Percentiles rank a stretch among this genome's conserved stretches.
phyloP scores from a whole-genome alignment of 2,329 filamentous ascomycete genomes.

The Botryosphaeria agaves region DNA sequence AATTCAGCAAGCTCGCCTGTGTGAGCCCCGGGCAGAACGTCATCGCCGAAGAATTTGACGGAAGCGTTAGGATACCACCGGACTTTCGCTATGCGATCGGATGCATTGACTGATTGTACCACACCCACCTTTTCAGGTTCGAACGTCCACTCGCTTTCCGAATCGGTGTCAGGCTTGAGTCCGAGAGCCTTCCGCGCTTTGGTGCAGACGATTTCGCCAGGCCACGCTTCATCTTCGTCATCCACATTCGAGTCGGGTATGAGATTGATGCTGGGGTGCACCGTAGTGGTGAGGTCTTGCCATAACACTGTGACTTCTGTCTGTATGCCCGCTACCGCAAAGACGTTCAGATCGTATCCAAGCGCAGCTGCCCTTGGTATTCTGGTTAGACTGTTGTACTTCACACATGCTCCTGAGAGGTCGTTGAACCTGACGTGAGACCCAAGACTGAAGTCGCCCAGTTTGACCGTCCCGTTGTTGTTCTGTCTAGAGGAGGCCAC shows the following conservation, averaged over 20 bases:
- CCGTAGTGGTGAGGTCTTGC: conserved; percentile 37
- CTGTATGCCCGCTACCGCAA: conserved; percentile 29
- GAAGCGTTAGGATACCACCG: conserved; percentile 31
- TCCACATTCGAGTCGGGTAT: conserved; percentile 33
- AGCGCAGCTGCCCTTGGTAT: conserved; percentile 29
- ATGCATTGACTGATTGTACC: conserved; percentile 36
- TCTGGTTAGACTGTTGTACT: conserved; percentile 27
- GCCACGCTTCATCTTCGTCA: conserved; percentile 38
- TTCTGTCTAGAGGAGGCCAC: too few species aligned
- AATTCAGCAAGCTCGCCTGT: conserved; percentile 24
- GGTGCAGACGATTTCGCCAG: conserved; percentile 35
- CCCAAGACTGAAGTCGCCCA: too few species aligned
- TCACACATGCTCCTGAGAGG: conserved; percentile 28
- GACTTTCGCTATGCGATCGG: conserved; percentile 37
- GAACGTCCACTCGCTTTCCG: conserved; percentile 14
- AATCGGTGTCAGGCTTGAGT: conserved; percentile 2
- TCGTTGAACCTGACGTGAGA: conserved; percentile 37
- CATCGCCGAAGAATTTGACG: conserved; percentile 16
- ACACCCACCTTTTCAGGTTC: conserved; percentile 35
- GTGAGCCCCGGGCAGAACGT: conserved; percentile 22
- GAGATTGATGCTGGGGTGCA: conserved; percentile 26
- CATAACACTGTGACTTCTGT: conserved; percentile 37
- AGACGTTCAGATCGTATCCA: conserved; percentile 42
- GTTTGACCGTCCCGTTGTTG: too few species aligned
- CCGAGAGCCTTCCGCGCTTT: conserved; percentile 16